Evolutionary conservation across 83 land plant species (phyloP), one percentile per base, ranked within the genome.

Genomic region (Larix sibirica): DNA sequence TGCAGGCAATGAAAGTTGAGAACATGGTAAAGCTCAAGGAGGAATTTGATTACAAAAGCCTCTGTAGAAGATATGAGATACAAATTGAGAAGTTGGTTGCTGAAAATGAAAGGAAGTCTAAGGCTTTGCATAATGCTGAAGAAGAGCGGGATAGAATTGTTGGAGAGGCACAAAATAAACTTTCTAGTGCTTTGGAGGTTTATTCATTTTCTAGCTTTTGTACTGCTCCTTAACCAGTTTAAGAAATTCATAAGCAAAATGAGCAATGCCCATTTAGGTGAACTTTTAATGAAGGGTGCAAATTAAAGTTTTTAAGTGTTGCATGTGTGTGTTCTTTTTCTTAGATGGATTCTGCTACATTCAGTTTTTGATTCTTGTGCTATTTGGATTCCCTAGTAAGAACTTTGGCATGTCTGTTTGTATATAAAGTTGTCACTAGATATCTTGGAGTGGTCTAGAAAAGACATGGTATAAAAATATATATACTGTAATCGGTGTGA

Each of bases 1-100:
- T 62, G 23, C 82, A 96, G 98, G 98, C 98, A 79, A 96, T 96
- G 98, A 96, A 96, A 82, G 95, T 96, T 79, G 98, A 94, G 82
- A 96, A 96, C 82, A 94, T 96, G 97, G 80, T 96, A 80, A 94
- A 90, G 86, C 80, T 96, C 4, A 96, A 94, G 78, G 98, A 96
- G 83, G 98, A 96, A 81, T 96, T 96, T 87, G 98, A 96, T 82
- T 96, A 96, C 76, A 96, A 92, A 82, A 91, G 98, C 80, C 86
- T 96, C 85, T 92, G 94, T 47, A 88, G 95, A 69, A 90, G 87
- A 83, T 92, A 94, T 70, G 98, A 94, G 77, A 84, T 93, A 47
- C 92, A 96, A 62, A 40, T 96, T 60, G 98, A 96, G 69, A 88
- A 79, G 64, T 81, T 92, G 42, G 88, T 90, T 85, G 91, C 92